These are phyloP conservation scores for Elsinoe fawcettii DNA, from an alignment of 2,329 filamentous ascomycete species.

Conservation along the genomic window DNA sequence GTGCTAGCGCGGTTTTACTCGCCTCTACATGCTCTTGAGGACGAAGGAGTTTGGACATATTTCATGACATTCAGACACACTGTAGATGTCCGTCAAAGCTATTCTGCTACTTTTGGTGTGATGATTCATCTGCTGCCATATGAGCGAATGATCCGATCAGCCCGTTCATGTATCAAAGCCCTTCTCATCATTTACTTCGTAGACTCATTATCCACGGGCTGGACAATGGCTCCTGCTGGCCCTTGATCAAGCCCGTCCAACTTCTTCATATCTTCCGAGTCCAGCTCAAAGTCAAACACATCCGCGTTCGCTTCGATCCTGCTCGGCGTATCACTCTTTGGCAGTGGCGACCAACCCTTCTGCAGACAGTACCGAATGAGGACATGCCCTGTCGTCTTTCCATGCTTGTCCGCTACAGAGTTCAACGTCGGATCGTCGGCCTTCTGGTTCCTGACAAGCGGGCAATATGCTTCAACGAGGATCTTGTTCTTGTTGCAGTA, in stretches of 20 bases:
- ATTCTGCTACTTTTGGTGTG: neutral
- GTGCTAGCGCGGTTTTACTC: neutral
- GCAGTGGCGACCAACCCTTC: slow-evolving; percentile 62
- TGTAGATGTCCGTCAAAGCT: neutral
- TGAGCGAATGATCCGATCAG: neutral
- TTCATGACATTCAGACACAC: neutral
- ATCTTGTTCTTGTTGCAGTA: slow-evolving; percentile 55
- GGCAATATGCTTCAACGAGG: slow-evolving; percentile 56
- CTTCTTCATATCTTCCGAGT: slow-evolving; percentile 48
- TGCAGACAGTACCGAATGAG: slow-evolving; percentile 76
- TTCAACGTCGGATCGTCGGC: slow-evolving; percentile 60
- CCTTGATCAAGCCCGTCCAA: slow-evolving; percentile 44
- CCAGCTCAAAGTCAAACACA: slow-evolving; percentile 54
- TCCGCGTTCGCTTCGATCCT: slow-evolving; percentile 60
- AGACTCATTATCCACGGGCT: slow-evolving; percentile 26
- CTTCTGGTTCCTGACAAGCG: slow-evolving; percentile 62
- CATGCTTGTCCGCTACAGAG: slow-evolving; percentile 61
- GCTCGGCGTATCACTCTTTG: slow-evolving; percentile 63
- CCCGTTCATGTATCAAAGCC: neutral
- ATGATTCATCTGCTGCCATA: neutral
- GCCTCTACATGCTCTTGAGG: neutral
- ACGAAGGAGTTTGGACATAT: neutral
- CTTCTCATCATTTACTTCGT: slow-evolving; percentile 1
- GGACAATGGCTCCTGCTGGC: slow-evolving; percentile 26
- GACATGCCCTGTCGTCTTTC: slow-evolving; percentile 67